A percentile compares a stretch with the other conserved stretches of the same genome.
These are phyloP conservation scores for Fallopia convolvulus DNA, from an alignment of 148 eudicot species.

Conservation along the genomic window DNA sequence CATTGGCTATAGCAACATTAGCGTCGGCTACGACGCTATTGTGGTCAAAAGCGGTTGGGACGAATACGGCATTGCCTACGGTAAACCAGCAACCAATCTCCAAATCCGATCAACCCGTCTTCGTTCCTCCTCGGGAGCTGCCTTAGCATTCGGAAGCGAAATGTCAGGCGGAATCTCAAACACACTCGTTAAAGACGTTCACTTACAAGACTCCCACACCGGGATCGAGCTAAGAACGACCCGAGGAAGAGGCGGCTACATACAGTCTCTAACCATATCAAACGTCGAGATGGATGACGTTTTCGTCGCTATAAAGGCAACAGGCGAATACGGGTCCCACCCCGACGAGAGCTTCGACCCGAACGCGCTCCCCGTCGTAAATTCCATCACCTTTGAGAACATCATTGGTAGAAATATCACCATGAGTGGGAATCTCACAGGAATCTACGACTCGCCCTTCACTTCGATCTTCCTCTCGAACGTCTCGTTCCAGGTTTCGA, in stretches of 20 bases:
- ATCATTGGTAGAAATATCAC: constrained; percentile 35
- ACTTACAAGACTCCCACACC: constrained; percentile 29
- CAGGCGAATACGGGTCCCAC: constrained; percentile 37
- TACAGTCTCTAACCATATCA: constrained; percentile 24
- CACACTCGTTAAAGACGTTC: constrained; percentile 29
- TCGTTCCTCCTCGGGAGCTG: constrained; percentile 40
- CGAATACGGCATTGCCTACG: constrained; percentile 50
- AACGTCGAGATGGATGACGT: constrained; percentile 30
- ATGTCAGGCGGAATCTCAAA: constrained; percentile 70
- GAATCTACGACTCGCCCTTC: constrained; percentile 47
- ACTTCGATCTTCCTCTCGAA: constrained; percentile 42
- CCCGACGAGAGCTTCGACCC: constrained; percentile 52
- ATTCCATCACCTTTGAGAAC: constrained; percentile 33
- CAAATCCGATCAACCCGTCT: constrained; percentile 32
- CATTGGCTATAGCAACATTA: constrained; percentile 58
- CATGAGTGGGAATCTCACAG: constrained; percentile 32
- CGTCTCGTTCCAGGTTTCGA: constrained; percentile 18
- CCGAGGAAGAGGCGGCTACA: constrained; percentile 56
- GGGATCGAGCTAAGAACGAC: constrained; percentile 49
- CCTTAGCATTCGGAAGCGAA: constrained; percentile 55
- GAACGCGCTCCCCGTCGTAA: constrained; percentile 36
- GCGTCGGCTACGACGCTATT: constrained; percentile 44
- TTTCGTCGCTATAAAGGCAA: constrained; percentile 29
- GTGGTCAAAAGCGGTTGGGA: constrained; percentile 73
- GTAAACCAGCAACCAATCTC: constrained; percentile 35